These are phyloP conservation scores for Candida khao-thaluensis DNA, from an alignment of 805 yeast species.

Conservation along the genomic window DNA sequence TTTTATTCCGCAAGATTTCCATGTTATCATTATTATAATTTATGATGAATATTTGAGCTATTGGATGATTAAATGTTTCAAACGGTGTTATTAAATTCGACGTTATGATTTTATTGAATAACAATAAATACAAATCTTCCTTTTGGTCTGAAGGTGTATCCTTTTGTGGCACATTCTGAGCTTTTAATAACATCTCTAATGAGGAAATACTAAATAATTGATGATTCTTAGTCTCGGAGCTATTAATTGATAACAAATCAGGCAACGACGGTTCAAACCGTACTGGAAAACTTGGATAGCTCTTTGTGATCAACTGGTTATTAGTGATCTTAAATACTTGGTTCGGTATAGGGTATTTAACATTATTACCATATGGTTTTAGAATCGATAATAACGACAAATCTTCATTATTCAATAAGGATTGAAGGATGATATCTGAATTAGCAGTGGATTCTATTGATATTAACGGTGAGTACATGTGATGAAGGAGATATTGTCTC, in stretches of 20 bases:
- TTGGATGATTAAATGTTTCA: conserved; percentile 86
- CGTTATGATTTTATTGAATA: conserved; percentile 58
- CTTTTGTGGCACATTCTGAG: conserved; percentile 2
- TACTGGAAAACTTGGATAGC: conserved; percentile 54
- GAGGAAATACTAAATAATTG: conserved; percentile 41
- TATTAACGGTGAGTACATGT: conserved; percentile 52
- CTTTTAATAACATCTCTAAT: conserved; percentile 29
- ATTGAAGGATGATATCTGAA: conserved; percentile 45
- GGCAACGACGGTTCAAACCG: conserved; percentile 49
- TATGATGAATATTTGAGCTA: conserved; percentile 68
- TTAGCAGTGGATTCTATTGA: conserved; percentile 48
- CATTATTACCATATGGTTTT: conserved; percentile 55
- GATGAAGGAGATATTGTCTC: conserved; percentile 43
- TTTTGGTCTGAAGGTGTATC: no score
- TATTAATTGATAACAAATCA: conserved; percentile 35
- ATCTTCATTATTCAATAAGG: conserved; percentile 34
- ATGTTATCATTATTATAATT: conserved; percentile 50
- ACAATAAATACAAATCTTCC: conserved; percentile 50
- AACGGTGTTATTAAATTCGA: conserved; percentile 65
- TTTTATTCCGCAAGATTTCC: conserved; percentile 55
- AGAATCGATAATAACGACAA: conserved; percentile 48
- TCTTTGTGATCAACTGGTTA: conserved; percentile 48
- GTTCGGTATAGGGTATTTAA: conserved; percentile 39
- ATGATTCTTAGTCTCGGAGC: conserved; percentile 16
- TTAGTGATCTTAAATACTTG: conserved; percentile 50